phyloP scores from a whole-genome alignment of 371 early-diverging fungal genomes.

The Saksenaea oblongispora region DNA sequence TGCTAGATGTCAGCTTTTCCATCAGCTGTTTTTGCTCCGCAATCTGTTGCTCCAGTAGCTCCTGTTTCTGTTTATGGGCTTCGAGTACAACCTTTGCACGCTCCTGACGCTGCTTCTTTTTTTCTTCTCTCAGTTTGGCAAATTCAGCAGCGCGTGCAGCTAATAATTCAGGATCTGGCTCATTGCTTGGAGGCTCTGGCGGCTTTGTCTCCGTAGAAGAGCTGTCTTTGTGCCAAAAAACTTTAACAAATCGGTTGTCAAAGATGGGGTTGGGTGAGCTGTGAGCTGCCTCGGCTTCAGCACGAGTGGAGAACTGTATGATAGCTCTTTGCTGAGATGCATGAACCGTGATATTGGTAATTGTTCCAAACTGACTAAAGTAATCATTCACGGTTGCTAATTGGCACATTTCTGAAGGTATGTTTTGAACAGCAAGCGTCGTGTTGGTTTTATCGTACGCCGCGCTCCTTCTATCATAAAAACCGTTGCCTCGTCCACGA shows the following conservation, averaged over 20 bases:
- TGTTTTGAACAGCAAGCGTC: conserved; percentile 70
- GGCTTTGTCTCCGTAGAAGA: conserved; percentile 8
- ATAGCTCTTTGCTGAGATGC: conserved; percentile 50
- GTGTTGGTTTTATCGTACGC: conserved; percentile 32
- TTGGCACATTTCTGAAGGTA: conserved; percentile 66
- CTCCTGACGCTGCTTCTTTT: conserved; percentile 49
- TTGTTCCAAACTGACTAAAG: conserved; percentile 72
- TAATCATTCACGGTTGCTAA: conserved; percentile 68
- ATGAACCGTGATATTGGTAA: conserved; percentile 68
- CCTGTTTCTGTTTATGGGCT: conserved; percentile 59
- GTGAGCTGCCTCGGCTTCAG: conserved; percentile 67
- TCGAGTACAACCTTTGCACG: conserved; percentile 56
- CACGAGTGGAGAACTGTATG: conserved; percentile 56
- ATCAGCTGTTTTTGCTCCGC: conserved; percentile 59
- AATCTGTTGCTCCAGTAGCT: conserved; percentile 53
- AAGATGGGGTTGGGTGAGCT: conserved; percentile 71
- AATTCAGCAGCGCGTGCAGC: conserved; percentile 40
- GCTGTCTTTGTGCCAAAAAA: conserved; percentile 55
- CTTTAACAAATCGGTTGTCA: conserved; percentile 77
- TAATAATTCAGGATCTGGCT: conserved; percentile 42
- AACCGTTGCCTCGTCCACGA: conserved; percentile 35
- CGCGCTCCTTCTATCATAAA: not conserved
- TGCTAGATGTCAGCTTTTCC: conserved; percentile 51
- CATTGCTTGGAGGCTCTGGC: conserved; percentile 19
- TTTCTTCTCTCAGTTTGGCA: conserved; percentile 31